Percentiles rank a stretch among this genome's conserved stretches.
These are phyloP conservation scores for Monotropa hypopitys DNA, from an alignment of 179 eudicot species.

Conservation along the genomic window DNA sequence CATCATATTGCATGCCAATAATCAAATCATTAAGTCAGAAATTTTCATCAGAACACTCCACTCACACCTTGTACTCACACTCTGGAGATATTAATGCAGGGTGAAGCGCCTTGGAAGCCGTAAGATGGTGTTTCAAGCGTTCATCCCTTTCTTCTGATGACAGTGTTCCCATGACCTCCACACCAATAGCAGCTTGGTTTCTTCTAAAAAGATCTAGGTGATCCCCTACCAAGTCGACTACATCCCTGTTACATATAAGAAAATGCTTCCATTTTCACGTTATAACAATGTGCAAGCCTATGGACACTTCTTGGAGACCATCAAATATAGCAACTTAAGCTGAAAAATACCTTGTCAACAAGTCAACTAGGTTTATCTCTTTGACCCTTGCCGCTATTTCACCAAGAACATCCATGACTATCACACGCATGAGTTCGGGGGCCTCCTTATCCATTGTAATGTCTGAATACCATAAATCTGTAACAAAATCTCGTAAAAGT, in stretches of 20 bases:
- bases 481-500: conserved; percentile 75
- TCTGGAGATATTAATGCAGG: conserved; percentile 86
- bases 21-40: conserved; percentile 2
- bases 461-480: conserved; percentile 80
- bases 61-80: conserved; percentile 94
- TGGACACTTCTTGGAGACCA: background rate
- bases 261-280: conserved; percentile 12
- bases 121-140: conserved; percentile 73
- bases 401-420: conserved; percentile 82
- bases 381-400: conserved; percentile 84
- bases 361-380: conserved; percentile 80
- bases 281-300: conserved; percentile 9
- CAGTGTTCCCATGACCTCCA: conserved; percentile 84
- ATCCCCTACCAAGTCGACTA: conserved; percentile 75
- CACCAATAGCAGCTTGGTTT: conserved; percentile 84
- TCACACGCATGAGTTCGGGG: conserved; percentile 57
- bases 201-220: conserved; percentile 82
- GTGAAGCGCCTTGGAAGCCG: conserved; percentile 78
- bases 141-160: conserved; percentile 98
- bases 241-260: conserved; percentile 53
- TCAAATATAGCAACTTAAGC: background rate
- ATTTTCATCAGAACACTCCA: conserved; percentile 24
- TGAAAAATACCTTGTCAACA: conserved; percentile 62
- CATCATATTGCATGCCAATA: conserved; percentile 15
- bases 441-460: conserved; percentile 94